Conservation (phyloP, 257 asterid genomes). For the Capsicum rhomboideum region DNA sequence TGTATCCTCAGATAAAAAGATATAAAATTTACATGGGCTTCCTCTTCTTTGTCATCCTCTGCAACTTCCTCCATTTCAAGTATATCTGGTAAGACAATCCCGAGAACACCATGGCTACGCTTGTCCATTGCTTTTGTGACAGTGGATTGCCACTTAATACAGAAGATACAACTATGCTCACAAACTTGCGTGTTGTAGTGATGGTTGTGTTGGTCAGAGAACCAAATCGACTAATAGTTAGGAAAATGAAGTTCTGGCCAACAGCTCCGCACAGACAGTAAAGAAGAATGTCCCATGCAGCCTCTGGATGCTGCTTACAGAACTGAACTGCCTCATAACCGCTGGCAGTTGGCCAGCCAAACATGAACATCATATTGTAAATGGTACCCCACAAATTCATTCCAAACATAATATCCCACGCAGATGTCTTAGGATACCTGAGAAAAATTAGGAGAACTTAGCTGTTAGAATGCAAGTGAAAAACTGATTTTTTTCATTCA, state of each 20-base stretch:
- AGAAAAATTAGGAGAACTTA: not conserved
- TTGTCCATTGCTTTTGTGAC: slow-evolving; percentile 78
- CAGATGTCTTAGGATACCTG: slow-evolving; percentile 93
- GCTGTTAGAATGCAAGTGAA: not conserved
- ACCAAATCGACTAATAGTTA: slow-evolving; percentile 90
- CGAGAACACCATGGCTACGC: slow-evolving; percentile 86
- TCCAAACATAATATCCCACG: slow-evolving; percentile 97
- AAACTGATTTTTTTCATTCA: not conserved
- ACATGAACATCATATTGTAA: slow-evolving; percentile 84
- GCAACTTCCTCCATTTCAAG: slow-evolving; percentile 73
- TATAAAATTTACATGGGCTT: slow-evolving; percentile 38
- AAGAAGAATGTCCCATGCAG: slow-evolving; percentile 87
- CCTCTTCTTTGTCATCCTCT: slow-evolving; percentile 60
- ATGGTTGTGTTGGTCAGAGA: slow-evolving; percentile 93
- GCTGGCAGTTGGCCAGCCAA: slow-evolving; percentile 72
- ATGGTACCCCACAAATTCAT: slow-evolving; percentile 98
- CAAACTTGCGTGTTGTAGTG: slow-evolving; percentile 92
- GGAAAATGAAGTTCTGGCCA: slow-evolving; percentile 87
- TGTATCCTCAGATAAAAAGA: slow-evolving; percentile 9
- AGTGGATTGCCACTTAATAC: slow-evolving; percentile 82
- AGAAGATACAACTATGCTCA: slow-evolving; percentile 94
- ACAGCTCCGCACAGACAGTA: slow-evolving; percentile 95
- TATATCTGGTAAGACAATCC: slow-evolving; percentile 89
- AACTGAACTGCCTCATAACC: slow-evolving; percentile 76
- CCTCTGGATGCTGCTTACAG: slow-evolving; percentile 93